Conservation (phyloP, 768 basidiomycete species). For the Trichaptum fuscoviolaceum region DNA sequence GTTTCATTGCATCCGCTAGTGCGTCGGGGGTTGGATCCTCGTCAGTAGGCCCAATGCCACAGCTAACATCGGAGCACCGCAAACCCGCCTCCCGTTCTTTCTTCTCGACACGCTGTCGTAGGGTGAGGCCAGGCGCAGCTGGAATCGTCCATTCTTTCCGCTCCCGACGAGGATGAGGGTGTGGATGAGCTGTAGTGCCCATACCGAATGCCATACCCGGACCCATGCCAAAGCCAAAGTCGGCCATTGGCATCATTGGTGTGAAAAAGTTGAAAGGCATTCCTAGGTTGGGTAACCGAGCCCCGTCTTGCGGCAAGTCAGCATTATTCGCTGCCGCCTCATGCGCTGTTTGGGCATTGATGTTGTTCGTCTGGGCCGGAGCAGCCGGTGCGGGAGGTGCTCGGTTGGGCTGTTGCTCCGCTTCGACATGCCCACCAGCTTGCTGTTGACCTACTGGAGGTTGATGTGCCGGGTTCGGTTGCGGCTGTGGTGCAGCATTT, state of each 20-base stretch:
- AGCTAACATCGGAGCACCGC: constrained; percentile 67
- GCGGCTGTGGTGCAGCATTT: constrained; percentile 11
- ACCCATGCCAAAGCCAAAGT: neutral
- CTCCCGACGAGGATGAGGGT: constrained; percentile 26
- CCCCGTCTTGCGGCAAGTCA: neutral
- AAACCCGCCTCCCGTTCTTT: constrained; percentile 68
- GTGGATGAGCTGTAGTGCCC: constrained; percentile 16
- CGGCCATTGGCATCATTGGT: neutral
- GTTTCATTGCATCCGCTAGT: constrained; percentile 17
- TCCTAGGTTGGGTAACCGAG: constrained; percentile 1
- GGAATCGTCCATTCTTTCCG: constrained; percentile 54
- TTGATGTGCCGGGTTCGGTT: constrained; percentile 13
- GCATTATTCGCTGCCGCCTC: neutral
- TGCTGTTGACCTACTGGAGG: neutral
- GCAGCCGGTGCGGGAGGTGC: neutral
- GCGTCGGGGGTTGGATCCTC: constrained; percentile 50
- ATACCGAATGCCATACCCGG: constrained; percentile 10
- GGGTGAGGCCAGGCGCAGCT: constrained; percentile 58
- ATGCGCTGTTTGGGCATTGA: neutral
- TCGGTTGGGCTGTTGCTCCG: neutral
- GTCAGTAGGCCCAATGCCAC: constrained; percentile 70
- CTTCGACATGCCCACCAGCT: neutral
- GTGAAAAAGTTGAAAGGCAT: neutral
- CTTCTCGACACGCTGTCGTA: constrained; percentile 69
- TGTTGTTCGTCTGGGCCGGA: neutral